A percentile compares a stretch with the other conserved stretches of the same genome.
These are phyloP conservation scores for Trichoderma semiorbis DNA, from an alignment of 2,329 filamentous ascomycete species.

Conservation along the genomic window DNA sequence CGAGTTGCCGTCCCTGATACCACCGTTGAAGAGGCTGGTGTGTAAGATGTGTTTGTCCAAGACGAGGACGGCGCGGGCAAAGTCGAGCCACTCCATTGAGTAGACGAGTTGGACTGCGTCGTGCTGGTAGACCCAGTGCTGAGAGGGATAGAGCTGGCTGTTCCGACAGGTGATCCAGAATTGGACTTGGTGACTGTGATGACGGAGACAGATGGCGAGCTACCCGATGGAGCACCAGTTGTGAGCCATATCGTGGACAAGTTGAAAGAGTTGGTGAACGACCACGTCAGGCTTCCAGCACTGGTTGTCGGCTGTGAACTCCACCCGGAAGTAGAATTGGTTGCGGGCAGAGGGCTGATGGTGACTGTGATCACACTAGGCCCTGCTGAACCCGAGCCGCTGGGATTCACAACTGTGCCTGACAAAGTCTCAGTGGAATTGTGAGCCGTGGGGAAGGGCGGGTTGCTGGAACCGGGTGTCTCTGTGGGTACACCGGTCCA, in stretches of 20 bases:
- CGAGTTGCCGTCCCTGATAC: not conserved
- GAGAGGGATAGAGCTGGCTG: not conserved
- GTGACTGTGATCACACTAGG: slow-evolving; percentile 1
- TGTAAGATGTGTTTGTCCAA: slow-evolving; percentile 3
- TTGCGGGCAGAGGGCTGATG: slow-evolving; percentile 11
- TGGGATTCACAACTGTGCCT: not conserved
- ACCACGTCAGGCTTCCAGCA: slow-evolving; percentile 13
- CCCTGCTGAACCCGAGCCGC: not conserved
- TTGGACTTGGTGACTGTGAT: not conserved
- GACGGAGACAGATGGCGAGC: not conserved
- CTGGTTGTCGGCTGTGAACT: not conserved
- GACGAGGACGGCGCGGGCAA: not conserved
- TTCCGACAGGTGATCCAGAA: not conserved
- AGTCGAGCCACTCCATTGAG: not conserved
- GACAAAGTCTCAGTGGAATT: slow-evolving; percentile 10
- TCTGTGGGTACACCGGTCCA: not conserved
- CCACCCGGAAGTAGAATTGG: slow-evolving; percentile 1
- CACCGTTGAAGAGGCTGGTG: not conserved
- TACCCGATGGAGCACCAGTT: not conserved
- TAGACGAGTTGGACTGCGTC: not conserved
- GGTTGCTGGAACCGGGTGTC: not conserved
- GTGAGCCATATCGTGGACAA: slow-evolving; percentile 11
- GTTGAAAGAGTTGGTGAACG: slow-evolving; percentile 11
- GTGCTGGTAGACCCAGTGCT: not conserved
- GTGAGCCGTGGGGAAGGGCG: slow-evolving; percentile 11